These are phyloP conservation scores for Microdochium nivale DNA, from an alignment of 2,329 filamentous ascomycete genomes.

Conservation along the genomic window DNA sequence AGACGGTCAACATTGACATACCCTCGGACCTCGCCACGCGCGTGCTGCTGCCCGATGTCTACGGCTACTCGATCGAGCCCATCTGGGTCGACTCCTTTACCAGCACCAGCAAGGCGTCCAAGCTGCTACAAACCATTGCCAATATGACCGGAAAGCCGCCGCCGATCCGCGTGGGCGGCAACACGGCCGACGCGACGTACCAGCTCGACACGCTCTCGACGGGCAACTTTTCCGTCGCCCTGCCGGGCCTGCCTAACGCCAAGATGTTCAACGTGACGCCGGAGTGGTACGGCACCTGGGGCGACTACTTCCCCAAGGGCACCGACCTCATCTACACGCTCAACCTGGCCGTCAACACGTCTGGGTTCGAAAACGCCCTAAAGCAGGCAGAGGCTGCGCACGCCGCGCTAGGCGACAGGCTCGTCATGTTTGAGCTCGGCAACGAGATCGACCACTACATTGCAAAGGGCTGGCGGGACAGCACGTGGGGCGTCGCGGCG, in stretches of 20 bases:
- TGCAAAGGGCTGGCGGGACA: slow-evolving; percentile 21
- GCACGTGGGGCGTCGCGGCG: slow-evolving; percentile 16
- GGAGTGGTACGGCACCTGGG: slow-evolving; percentile 21
- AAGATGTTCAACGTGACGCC: slow-evolving; percentile 22
- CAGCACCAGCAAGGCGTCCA: slow-evolving; percentile 17
- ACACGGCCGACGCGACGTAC: slow-evolving; percentile 25
- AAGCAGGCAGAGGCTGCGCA: slow-evolving; percentile 19
- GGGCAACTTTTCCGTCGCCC: slow-evolving; percentile 16
- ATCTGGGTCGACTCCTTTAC: slow-evolving; percentile 21
- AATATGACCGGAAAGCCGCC: slow-evolving; percentile 19
- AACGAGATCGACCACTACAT: slow-evolving; percentile 28
- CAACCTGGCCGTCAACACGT: slow-evolving; percentile 22
- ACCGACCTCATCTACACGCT: slow-evolving; percentile 23
- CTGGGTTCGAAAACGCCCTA: slow-evolving; percentile 17
- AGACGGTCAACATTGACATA: slow-evolving; percentile 10
- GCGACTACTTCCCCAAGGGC: slow-evolving; percentile 19
- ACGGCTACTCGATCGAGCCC: slow-evolving; percentile 24
- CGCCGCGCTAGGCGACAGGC: slow-evolving; percentile 15
- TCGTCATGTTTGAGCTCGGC: slow-evolving; percentile 23
- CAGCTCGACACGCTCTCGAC: slow-evolving; percentile 15
- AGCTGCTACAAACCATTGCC: slow-evolving; percentile 15
- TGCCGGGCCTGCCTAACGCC: slow-evolving; percentile 13
- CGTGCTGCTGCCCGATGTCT: slow-evolving; percentile 17
- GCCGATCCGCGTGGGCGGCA: slow-evolving; percentile 23
- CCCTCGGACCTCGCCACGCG: slow-evolving; percentile 15